Conservation (phyloP, 73 alveolate species). For the Loxodes magnus region DNA sequence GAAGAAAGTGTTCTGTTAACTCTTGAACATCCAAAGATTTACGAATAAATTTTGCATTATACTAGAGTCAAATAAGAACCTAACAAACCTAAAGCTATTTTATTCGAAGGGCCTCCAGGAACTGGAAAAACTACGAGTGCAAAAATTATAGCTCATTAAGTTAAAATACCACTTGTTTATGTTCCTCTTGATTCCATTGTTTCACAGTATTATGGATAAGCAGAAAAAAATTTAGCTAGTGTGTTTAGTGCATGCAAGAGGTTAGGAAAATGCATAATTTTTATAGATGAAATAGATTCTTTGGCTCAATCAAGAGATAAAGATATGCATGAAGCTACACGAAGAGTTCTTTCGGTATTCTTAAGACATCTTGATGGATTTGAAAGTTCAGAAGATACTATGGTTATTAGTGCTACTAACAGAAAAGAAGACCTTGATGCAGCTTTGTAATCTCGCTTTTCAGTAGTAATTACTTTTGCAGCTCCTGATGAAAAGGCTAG, state of each 20-base stretch:
- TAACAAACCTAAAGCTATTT: conserved; percentile 75
- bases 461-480: conserved; percentile 50
- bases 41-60: conserved; percentile 56
- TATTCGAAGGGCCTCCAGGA: conserved; percentile 93
- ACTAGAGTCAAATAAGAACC: conserved; percentile 81
- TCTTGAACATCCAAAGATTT: conserved; percentile 63
- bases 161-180: conserved; percentile 73
- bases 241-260: conserved; percentile 63
- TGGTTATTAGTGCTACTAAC: conserved; percentile 79
- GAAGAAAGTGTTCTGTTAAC: conserved; percentile 82
- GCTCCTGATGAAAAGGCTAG: conserved; percentile 62
- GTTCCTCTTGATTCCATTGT: conserved; percentile 73
- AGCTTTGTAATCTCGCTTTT: conserved; percentile 67
- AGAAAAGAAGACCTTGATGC: conserved; percentile 79
- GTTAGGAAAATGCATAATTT: conserved; percentile 63
- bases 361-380: conserved; percentile 70
- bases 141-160: conserved; percentile 68
- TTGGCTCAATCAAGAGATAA: conserved; percentile 64
- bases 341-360: conserved; percentile 70
- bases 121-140: conserved; percentile 90
- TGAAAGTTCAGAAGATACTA: conserved; percentile 64
- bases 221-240: conserved; percentile 63
- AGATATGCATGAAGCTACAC: conserved; percentile 77
- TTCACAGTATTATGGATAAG: conserved; percentile 78
- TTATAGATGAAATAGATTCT: conserved; percentile 80